Evolutionary conservation across 208 protist species (phyloP).

Genomic region (Wallacemonas rigidus): DNA sequence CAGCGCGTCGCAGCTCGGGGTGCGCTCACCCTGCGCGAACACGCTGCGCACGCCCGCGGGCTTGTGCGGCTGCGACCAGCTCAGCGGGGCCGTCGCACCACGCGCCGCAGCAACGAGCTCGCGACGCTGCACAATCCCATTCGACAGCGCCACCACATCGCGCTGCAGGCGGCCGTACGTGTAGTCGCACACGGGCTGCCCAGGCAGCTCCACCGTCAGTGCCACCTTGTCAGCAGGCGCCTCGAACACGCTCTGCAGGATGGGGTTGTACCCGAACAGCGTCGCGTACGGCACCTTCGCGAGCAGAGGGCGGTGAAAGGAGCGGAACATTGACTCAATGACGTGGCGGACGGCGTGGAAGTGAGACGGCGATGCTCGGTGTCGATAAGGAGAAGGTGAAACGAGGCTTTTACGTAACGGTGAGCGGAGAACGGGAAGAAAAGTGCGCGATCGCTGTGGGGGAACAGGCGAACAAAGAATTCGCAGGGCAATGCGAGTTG

Average conservation of each 20-base stretch:
- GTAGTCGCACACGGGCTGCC: conserved; percentile 31
- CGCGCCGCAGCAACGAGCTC: conserved; percentile 43
- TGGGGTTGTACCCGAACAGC: conserved; percentile 73
- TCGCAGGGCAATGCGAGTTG: too few relatives aligned
- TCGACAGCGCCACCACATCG: conserved; percentile 71
- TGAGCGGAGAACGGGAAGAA: too few relatives aligned
- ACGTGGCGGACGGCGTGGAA: too few relatives aligned
- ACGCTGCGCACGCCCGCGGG: conserved; percentile 60
- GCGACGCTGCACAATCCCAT: conserved; percentile 49
- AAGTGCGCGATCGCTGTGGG: too few relatives aligned
- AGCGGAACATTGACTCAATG: conserved; percentile 42
- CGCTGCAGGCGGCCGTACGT: conserved; percentile 84
- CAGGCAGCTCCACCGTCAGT: conserved; percentile 68
- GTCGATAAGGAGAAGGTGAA: too few relatives aligned
- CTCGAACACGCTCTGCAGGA: conserved; percentile 72
- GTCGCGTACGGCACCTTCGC: conserved; percentile 70
- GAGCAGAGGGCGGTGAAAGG: conserved; percentile 18
- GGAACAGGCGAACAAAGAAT: too few relatives aligned
- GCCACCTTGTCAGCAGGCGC: conserved; percentile 58
- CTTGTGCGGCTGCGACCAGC: conserved; percentile 67
- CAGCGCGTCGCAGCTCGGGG: conserved; percentile 67
- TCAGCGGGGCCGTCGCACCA: conserved; percentile 35
- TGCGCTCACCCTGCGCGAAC: conserved; percentile 58
- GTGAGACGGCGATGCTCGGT: too few relatives aligned
- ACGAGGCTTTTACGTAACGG: too few relatives aligned